Conservation (phyloP, 2,329 filamentous ascomycete genomes). For the Diaporthe destruens region DNA sequence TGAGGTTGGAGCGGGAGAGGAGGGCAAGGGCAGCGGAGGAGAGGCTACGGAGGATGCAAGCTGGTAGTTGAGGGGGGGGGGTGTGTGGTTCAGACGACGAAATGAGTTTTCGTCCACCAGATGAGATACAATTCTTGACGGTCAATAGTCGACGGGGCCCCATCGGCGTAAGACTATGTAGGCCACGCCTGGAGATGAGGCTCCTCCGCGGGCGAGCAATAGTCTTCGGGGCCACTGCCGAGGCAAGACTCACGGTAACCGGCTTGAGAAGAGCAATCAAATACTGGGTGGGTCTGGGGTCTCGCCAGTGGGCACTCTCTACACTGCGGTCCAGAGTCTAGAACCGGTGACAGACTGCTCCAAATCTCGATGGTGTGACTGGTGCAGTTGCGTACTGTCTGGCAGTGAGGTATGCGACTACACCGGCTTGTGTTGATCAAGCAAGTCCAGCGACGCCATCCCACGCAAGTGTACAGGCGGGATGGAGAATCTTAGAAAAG, state of each 20-base stretch:
- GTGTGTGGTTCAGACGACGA: not conserved
- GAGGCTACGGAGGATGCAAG: conserved; percentile 77
- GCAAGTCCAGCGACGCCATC: not conserved
- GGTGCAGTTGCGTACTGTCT: not conserved
- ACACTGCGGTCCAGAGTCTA: not conserved
- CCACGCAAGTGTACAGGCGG: not conserved
- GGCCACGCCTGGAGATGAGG: conserved; percentile 22
- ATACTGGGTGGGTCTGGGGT: conserved; percentile 16
- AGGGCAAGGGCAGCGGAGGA: conserved; percentile 93
- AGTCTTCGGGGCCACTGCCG: conserved; percentile 22
- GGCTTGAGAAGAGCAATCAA: conserved; percentile 20
- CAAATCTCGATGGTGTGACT: not conserved
- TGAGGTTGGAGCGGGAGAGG: conserved; percentile 86
- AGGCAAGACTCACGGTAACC: conserved; percentile 2
- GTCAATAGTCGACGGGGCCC: conserved; percentile 27
- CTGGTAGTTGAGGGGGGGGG: conserved; percentile 46
- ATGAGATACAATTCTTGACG: not conserved
- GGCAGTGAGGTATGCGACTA: too few species aligned
- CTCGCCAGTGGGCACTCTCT: not conserved
- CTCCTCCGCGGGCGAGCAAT: conserved; percentile 5
- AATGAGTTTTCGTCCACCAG: conserved; percentile 8
- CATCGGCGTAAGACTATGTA: not conserved
- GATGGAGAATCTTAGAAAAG: not conserved
- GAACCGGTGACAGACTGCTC: not conserved
- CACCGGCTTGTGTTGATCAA: not conserved